A percentile compares a stretch with the other conserved stretches of the same genome.
phyloP scores from a whole-genome alignment of 2,329 filamentous ascomycete genomes.

The Aureobasidium namibiae region DNA sequence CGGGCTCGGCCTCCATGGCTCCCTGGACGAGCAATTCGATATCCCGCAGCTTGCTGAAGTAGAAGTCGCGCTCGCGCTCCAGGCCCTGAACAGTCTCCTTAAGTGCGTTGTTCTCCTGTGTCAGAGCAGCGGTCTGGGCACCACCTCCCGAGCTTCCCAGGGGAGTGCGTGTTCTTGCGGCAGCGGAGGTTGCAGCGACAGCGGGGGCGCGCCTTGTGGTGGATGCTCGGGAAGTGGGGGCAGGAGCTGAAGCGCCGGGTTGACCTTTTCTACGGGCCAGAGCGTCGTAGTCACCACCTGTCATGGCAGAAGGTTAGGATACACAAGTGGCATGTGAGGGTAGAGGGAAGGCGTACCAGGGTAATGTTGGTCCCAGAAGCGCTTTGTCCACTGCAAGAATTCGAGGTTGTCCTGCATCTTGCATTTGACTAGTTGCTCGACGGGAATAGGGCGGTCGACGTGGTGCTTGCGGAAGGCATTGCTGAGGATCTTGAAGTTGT shows the following conservation, averaged over 20 bases:
- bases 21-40: constrained; percentile 93
- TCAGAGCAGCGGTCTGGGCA: constrained; percentile 61
- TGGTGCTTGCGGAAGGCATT: constrained; percentile 79
- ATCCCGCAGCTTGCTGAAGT: constrained; percentile 96
- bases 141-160: constrained; percentile 33
- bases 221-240: constrained; percentile 47
- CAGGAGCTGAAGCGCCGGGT: constrained; percentile 45
- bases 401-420: constrained; percentile 99
- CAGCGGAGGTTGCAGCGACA: constrained; percentile 43
- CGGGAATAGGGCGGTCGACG: constrained; percentile 82
- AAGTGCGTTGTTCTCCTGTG: constrained; percentile 76
- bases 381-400: constrained; percentile 94
- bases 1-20: constrained; percentile 83
- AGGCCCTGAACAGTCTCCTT: constrained; percentile 94
- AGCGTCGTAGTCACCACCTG: constrained; percentile 84
- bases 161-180: constrained; percentile 34
- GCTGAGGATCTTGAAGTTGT: constrained; percentile 97
- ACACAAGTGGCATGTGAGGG: too few species aligned
- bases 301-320: neutral
- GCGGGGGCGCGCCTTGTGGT: constrained; percentile 36
- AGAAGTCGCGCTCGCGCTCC: constrained; percentile 95
- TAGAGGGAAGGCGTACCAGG: constrained; percentile 43
- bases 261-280: constrained; percentile 74
- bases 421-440: constrained; percentile 87
- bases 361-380: constrained; percentile 97